Conservation (phyloP, 2,329 filamentous ascomycete species). For the Chlorencoelia australis region DNA sequence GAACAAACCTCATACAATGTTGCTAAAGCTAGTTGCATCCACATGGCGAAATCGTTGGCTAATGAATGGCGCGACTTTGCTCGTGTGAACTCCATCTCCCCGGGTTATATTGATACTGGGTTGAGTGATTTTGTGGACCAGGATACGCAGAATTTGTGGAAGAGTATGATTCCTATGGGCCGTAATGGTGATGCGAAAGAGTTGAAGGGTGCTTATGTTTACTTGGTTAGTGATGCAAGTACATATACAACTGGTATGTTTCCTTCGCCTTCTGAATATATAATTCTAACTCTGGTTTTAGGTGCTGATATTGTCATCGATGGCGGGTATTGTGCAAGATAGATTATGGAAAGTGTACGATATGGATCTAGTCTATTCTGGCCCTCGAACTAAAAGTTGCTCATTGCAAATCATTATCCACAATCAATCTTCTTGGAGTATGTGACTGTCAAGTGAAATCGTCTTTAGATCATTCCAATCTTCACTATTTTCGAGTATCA, state of each 20-base stretch:
- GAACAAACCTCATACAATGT: slow-evolving; percentile 57
- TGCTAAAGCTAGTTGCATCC: slow-evolving; percentile 57
- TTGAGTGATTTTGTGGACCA: slow-evolving; percentile 51
- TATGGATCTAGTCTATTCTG: too few relatives aligned
- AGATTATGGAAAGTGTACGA: too few relatives aligned
- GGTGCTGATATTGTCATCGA: slow-evolving; percentile 37
- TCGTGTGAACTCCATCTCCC: slow-evolving; percentile 57
- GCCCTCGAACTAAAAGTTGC: too few relatives aligned
- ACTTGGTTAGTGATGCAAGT: slow-evolving; percentile 35
- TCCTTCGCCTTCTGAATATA: not conserved
- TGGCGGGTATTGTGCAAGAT: slow-evolving; percentile 32
- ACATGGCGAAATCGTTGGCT: slow-evolving; percentile 51
- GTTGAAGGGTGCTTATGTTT: slow-evolving; percentile 47
- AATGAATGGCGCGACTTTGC: slow-evolving; percentile 64
- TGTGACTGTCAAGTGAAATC: too few relatives aligned
- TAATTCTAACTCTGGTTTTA: not conserved
- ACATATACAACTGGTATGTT: slow-evolving; percentile 36
- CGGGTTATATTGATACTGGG: slow-evolving; percentile 59
- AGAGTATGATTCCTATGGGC: slow-evolving; percentile 49
- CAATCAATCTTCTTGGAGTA: too few relatives aligned
- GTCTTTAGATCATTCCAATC: too few relatives aligned
- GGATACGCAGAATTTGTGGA: slow-evolving; percentile 46
- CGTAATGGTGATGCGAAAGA: slow-evolving; percentile 52
- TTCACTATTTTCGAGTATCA: too few relatives aligned
- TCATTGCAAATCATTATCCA: too few relatives aligned